Conservation (phyloP, 306 rosid species). For the Spatholobus suberectus region DNA sequence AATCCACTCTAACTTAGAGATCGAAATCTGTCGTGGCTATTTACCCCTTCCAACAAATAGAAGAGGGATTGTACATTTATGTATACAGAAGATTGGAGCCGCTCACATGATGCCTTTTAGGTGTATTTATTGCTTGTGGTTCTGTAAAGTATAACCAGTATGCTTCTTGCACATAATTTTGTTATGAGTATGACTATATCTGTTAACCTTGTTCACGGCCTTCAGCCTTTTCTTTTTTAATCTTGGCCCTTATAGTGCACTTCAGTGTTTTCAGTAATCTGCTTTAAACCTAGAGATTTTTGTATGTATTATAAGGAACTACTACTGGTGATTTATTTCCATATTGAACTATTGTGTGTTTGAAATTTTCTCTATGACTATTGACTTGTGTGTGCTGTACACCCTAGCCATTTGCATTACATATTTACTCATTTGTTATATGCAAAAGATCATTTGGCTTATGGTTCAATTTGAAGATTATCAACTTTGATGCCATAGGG, state of each 20-base stretch:
- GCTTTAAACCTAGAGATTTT: conserved; percentile 33
- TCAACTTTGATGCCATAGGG: conserved; percentile 2
- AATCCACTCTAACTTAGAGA: conserved; percentile 62
- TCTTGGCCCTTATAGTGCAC: conserved; percentile 52
- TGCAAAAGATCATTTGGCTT: conserved; percentile 24
- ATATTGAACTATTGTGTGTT: conserved; percentile 33
- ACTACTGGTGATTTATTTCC: conserved; percentile 33
- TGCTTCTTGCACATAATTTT: conserved; percentile 57
- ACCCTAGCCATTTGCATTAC: neutral
- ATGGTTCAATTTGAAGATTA: conserved; percentile 31
- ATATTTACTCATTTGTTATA: conserved; percentile 20
- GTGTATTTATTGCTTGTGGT: conserved; percentile 67
- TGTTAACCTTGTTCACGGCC: conserved; percentile 54
- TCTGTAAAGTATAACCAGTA: conserved; percentile 57
- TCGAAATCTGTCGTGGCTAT: conserved; percentile 52
- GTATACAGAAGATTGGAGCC: conserved; percentile 84
- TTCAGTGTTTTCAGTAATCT: conserved; percentile 37
- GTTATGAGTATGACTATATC: conserved; percentile 51
- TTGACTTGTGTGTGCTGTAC: conserved; percentile 13
- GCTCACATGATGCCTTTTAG: conserved; percentile 57
- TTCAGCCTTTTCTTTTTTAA: conserved; percentile 46
- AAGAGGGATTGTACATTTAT: conserved; percentile 87
- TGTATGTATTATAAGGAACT: conserved; percentile 51
- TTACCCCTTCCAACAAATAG: conserved; percentile 62
- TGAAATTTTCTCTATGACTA: conserved; percentile 25